These are phyloP conservation scores for Chalciporus pseudorubinellus DNA, from an alignment of 768 basidiomycete species.

Conservation along the genomic window DNA sequence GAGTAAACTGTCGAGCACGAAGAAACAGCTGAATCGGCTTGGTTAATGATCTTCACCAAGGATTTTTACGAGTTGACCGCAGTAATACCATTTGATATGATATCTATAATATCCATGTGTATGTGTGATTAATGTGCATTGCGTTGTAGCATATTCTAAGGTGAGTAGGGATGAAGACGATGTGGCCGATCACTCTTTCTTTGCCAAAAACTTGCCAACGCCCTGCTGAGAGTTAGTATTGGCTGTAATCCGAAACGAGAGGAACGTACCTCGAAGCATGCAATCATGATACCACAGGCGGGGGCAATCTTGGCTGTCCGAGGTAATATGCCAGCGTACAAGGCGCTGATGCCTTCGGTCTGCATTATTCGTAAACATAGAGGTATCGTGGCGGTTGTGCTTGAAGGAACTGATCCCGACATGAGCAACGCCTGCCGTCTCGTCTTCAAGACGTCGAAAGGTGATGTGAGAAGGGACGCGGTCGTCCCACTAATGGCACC, in stretches of 20 bases:
- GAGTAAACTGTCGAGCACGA: slow-evolving; percentile 73
- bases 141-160: slow-evolving; percentile 31
- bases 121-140: slow-evolving; percentile 17
- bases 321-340: slow-evolving; percentile 84
- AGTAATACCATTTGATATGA: slow-evolving; percentile 24
- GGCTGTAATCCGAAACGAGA: slow-evolving; percentile 6
- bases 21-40: slow-evolving; percentile 79
- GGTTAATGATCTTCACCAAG: slow-evolving; percentile 38
- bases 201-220: slow-evolving; percentile 52
- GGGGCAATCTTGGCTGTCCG: slow-evolving; percentile 95
- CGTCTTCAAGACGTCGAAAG: slow-evolving; percentile 97
- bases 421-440: slow-evolving; percentile 83
- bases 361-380: slow-evolving; percentile 67
- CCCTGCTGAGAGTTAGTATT: slow-evolving; percentile 41
- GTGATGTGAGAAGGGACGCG: slow-evolving; percentile 86
- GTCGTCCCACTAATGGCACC: slow-evolving; percentile 86
- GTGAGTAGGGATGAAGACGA: slow-evolving; percentile 15
- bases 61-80: slow-evolving; percentile 6
- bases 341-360: slow-evolving; percentile 73
- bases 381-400: slow-evolving; percentile 52
- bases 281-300: slow-evolving; percentile 98
- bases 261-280: slow-evolving; percentile 78
- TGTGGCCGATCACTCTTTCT: slow-evolving; percentile 22
- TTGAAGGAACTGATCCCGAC: slow-evolving; percentile 44
- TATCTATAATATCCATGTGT: slow-evolving; percentile 10